These are phyloP conservation scores for Jaapia argillacea DNA, from an alignment of 768 basidiomycete species.

Conservation along the genomic window DNA sequence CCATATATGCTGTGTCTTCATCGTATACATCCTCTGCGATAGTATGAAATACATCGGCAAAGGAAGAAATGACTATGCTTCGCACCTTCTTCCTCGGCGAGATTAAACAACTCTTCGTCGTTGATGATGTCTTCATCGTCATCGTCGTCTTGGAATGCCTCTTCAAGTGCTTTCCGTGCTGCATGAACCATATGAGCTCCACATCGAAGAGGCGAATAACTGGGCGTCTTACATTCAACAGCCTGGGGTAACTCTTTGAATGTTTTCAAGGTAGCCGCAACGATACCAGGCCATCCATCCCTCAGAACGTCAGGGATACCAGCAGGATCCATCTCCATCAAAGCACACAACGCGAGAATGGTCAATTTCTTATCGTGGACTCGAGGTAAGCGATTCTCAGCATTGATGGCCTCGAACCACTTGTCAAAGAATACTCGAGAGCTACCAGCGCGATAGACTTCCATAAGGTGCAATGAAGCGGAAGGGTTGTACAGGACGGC, in stretches of 20 bases:
- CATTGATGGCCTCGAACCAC: conserved; percentile 73
- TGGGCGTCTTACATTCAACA: conserved; percentile 27
- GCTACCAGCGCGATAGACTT: conserved; percentile 42
- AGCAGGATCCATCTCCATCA: conserved; percentile 60
- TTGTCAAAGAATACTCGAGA: conserved; percentile 72
- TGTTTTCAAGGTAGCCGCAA: conserved; percentile 57
- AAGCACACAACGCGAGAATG: conserved; percentile 63
- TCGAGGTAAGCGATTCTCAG: conserved; percentile 50
- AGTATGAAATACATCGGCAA: not conserved
- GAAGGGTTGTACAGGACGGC: conserved; percentile 76
- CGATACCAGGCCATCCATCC: conserved; percentile 69
- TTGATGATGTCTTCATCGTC: conserved; percentile 38
- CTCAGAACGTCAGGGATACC: conserved; percentile 48
- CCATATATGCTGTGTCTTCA: conserved; percentile 80
- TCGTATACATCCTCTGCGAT: conserved; percentile 85
- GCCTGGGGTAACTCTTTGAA: conserved; percentile 77
- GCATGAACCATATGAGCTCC: too few species aligned
- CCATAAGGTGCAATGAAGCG: conserved; percentile 69
- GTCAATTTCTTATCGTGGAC: conserved; percentile 88
- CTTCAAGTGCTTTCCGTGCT: conserved; percentile 57
- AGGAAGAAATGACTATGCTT: not conserved
- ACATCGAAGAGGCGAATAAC: not conserved
- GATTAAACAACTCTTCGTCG: conserved; percentile 39
- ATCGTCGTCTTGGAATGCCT: conserved; percentile 28
- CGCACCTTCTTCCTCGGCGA: conserved; percentile 59